These are phyloP conservation scores for Cercospora janseana DNA, from an alignment of 2,329 filamentous ascomycete genomes.

Conservation along the genomic window DNA sequence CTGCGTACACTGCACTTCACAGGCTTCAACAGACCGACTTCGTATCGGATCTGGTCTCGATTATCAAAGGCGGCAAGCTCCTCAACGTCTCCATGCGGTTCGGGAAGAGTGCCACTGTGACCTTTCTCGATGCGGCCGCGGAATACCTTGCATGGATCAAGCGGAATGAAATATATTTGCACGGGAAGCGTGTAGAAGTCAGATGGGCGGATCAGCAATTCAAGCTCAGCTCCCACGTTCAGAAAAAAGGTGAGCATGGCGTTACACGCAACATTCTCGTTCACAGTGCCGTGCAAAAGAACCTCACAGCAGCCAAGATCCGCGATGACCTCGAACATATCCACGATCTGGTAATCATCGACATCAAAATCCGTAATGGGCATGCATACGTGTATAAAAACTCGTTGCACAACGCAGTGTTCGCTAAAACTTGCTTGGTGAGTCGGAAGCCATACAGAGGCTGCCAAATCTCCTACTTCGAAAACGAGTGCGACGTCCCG, in stretches of 20 bases:
- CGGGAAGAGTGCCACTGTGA: slow-evolving; percentile 63
- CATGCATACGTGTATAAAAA: slow-evolving; percentile 72
- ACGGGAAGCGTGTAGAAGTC: slow-evolving; percentile 65
- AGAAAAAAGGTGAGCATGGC: slow-evolving; percentile 62
- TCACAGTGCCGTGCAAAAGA: slow-evolving; percentile 50
- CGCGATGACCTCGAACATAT: slow-evolving; percentile 78
- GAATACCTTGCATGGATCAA: slow-evolving; percentile 65
- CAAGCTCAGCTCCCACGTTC: slow-evolving; percentile 60
- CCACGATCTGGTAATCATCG: slow-evolving; percentile 71
- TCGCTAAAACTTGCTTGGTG: slow-evolving; percentile 77
- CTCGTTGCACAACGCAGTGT: slow-evolving; percentile 71
- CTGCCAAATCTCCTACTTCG: slow-evolving; percentile 66
- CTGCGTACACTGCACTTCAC: slow-evolving; percentile 59
- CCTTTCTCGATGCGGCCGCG: slow-evolving; percentile 64
- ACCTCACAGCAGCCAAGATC: slow-evolving; percentile 62
- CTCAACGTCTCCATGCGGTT: slow-evolving; percentile 66
- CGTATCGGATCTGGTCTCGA: slow-evolving; percentile 64
- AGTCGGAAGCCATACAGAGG: slow-evolving; percentile 64
- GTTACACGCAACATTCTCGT: slow-evolving; percentile 74
- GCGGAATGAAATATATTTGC: slow-evolving; percentile 66
- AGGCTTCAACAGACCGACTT: slow-evolving; percentile 61
- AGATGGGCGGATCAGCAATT: slow-evolving; percentile 72
- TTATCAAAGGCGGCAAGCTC: slow-evolving; percentile 67
- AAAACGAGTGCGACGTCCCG: slow-evolving; percentile 69
- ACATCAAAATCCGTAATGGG: slow-evolving; percentile 57